Conservation (phyloP, 257 asterid genomes). For the Solanum sparsipilum region DNA sequence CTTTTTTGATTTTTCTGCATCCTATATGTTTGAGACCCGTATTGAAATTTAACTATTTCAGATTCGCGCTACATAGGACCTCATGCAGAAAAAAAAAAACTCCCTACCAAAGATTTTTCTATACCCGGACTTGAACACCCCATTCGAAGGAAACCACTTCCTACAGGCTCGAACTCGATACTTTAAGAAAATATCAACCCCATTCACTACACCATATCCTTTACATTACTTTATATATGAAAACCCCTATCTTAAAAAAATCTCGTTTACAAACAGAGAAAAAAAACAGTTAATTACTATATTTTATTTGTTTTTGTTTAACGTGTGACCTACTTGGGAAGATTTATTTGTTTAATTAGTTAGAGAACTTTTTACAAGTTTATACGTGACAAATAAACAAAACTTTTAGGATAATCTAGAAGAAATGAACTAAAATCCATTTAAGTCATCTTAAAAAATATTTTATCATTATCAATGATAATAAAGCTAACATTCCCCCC, state of each 20-base stretch:
- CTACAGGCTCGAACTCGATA: too few species aligned
- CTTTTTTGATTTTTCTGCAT: too few species aligned
- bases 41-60: too few species aligned
- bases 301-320: background rate
- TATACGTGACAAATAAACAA: background rate
- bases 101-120: too few species aligned
- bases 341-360: background rate
- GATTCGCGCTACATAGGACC: too few species aligned
- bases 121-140: too few species aligned
- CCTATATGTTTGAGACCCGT: too few species aligned
- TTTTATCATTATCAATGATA: background rate
- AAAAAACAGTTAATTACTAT: background rate
- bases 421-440: background rate
- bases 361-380: background rate
- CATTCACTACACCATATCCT: background rate
- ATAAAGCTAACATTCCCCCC: background rate
- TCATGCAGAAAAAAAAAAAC: too few species aligned
- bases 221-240: too few species aligned
- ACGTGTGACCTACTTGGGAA: background rate
- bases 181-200: too few species aligned
- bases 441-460: background rate
- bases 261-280: background rate
- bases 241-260: background rate
- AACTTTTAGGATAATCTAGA: background rate
- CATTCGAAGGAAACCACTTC: too few species aligned